These are phyloP conservation scores for Zhuliangozyma parablackwelliae DNA, from an alignment of 1,139 yeast species.

Conservation along the genomic window DNA sequence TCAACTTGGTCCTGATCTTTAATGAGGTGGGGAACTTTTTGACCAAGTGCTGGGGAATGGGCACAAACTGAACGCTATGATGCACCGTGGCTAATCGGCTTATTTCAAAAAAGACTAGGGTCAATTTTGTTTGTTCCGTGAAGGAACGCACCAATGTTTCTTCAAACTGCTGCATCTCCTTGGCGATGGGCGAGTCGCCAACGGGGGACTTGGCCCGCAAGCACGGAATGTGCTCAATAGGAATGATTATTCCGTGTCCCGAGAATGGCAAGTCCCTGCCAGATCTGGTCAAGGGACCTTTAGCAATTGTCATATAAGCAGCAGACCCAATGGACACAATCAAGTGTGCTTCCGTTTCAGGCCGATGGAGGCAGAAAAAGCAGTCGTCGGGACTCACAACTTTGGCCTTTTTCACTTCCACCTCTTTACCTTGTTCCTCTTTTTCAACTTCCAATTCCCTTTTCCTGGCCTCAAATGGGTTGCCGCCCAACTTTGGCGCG, in stretches of 20 bases:
- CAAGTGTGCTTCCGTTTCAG: slow-evolving; percentile 76
- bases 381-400: slow-evolving; percentile 56
- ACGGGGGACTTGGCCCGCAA: slow-evolving; percentile 11
- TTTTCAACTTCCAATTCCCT: slow-evolving; percentile 10
- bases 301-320: slow-evolving; percentile 73
- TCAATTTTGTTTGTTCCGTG: slow-evolving; percentile 24
- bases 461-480: slow-evolving; percentile 32
- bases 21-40: slow-evolving; percentile 30
- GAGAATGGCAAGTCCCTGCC: slow-evolving; percentile 48
- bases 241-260: slow-evolving; percentile 83
- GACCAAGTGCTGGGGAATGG: slow-evolving; percentile 44
- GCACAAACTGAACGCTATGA: slow-evolving; percentile 61
- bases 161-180: slow-evolving; percentile 38
- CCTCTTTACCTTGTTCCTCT: background rate
- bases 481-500: slow-evolving; percentile 18
- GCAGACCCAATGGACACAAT: slow-evolving; percentile 67
- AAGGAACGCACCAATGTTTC: slow-evolving; percentile 45
- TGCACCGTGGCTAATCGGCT: slow-evolving; percentile 57
- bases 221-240: slow-evolving; percentile 69
- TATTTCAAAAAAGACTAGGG: slow-evolving; percentile 58
- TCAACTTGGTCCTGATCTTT: slow-evolving; percentile 38
- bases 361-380: slow-evolving; percentile 81
- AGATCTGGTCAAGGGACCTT: slow-evolving; percentile 74
- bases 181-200: slow-evolving; percentile 14
- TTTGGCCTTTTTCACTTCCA: slow-evolving; percentile 20